These are phyloP conservation scores for Suillus lakei DNA, from an alignment of 768 basidiomycete species.

Conservation along the genomic window DNA sequence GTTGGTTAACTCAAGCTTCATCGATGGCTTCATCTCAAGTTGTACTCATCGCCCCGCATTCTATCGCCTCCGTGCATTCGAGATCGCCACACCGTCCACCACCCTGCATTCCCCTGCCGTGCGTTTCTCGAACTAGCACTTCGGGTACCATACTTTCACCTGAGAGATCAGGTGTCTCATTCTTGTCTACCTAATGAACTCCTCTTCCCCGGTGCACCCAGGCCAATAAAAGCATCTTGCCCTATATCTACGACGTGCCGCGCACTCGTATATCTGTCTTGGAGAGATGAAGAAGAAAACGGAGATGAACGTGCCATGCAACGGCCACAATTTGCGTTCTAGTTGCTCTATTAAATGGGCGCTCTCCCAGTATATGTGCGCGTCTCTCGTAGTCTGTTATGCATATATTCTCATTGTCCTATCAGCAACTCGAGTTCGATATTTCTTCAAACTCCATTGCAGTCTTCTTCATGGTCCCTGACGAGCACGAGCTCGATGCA, in stretches of 20 bases:
- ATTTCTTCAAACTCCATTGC: neutral
- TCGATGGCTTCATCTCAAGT: too few relatives aligned
- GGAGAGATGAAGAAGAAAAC: neutral
- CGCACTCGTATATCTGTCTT: neutral
- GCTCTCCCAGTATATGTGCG: too few relatives aligned
- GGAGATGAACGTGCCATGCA: neutral
- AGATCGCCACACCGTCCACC: too few relatives aligned
- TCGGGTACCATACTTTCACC: neutral
- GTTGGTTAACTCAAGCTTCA: neutral
- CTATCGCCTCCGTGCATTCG: too few relatives aligned
- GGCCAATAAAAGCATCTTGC: neutral
- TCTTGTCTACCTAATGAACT: neutral
- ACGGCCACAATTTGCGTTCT: neutral
- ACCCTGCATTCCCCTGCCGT: neutral
- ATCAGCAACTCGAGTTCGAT: too few relatives aligned
- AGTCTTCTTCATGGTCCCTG: too few relatives aligned
- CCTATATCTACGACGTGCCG: neutral
- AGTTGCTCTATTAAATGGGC: too few relatives aligned
- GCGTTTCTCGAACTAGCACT: neutral
- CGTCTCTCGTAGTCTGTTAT: neutral
- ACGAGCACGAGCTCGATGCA: too few relatives aligned
- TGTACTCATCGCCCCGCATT: neutral
- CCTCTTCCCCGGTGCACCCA: neutral
- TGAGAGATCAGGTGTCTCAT: neutral
- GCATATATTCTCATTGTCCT: neutral